phyloP scores from a whole-genome alignment of 2,329 filamentous ascomycete species.

The Fusarium sambucinum region DNA sequence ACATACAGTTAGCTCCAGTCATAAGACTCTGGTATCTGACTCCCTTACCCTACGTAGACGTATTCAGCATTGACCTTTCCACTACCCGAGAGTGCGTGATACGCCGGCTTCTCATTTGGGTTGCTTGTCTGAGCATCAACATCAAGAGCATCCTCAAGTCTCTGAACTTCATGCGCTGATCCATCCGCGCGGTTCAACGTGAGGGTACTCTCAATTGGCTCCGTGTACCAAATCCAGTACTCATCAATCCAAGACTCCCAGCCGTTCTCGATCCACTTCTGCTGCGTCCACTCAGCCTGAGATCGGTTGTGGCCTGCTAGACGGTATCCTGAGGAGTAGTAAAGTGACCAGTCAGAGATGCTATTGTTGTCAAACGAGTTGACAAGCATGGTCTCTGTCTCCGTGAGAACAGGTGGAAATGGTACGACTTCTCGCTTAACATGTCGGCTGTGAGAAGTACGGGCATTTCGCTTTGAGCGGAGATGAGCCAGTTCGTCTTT shows the following conservation, averaged over 20 bases:
- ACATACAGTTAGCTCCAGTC: rapidly evolving
- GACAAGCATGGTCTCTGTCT: constrained; percentile 16
- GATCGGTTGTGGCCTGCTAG: constrained; percentile 34
- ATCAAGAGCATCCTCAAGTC: constrained; percentile 34
- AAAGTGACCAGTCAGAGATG: constrained; percentile 36
- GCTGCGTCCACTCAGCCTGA: constrained; percentile 39
- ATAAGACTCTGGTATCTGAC: rapidly evolving
- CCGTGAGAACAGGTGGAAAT: constrained; percentile 12
- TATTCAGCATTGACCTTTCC: constrained; percentile 27
- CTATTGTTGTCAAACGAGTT: constrained; percentile 38
- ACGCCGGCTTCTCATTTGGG: constrained; percentile 21
- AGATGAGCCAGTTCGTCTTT: constrained; percentile 27
- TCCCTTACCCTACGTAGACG: constrained; percentile 29
- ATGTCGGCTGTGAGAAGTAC: constrained; percentile 7
- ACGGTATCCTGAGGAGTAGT: constrained; percentile 40
- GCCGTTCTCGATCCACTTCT: constrained; percentile 34
- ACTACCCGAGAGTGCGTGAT: constrained; percentile 19
- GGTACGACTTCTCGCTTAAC: constrained; percentile 20
- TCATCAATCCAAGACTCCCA: constrained; percentile 40
- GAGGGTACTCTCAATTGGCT: constrained; percentile 34
- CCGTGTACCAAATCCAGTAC: constrained; percentile 41
- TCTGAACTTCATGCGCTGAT: constrained; percentile 19
- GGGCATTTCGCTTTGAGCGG: constrained; percentile 6
- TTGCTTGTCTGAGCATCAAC: constrained; percentile 30
- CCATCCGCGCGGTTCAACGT: constrained; percentile 32